Conservation (phyloP, 768 basidiomycete species). For the Cubamyces sp. region DNA sequence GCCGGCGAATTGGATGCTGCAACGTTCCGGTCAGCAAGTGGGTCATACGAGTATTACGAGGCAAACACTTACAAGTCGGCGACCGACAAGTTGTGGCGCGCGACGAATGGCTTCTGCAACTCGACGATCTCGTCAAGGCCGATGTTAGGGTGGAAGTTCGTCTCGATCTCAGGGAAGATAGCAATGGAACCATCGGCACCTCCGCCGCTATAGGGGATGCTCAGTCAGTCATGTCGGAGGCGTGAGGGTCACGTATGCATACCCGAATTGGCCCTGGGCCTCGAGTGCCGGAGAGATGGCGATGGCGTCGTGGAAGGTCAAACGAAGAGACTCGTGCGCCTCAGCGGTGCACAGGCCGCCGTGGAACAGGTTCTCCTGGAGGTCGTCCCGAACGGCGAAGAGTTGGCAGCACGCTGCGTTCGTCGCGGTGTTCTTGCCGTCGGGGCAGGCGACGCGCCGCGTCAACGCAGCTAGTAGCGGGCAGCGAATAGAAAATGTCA, state of each 20-base stretch:
- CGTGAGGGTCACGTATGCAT: neutral
- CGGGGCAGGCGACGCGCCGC: conserved; percentile 33
- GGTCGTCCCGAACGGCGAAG: conserved; percentile 36
- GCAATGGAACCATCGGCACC: conserved; percentile 27
- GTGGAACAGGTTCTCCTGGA: conserved; percentile 35
- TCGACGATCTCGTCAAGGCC: conserved; percentile 26
- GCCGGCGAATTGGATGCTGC: conserved; percentile 4
- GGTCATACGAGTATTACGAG: neutral
- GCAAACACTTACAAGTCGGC: conserved; percentile 21
- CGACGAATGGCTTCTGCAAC: conserved; percentile 20
- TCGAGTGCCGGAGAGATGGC: conserved; percentile 11
- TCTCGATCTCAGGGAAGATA: conserved; percentile 25
- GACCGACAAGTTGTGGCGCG: conserved; percentile 21
- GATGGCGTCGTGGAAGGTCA: conserved; percentile 35
- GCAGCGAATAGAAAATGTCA: neutral
- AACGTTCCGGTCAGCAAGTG: neutral
- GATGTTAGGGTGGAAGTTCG: conserved; percentile 25
- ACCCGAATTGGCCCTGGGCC: conserved; percentile 15
- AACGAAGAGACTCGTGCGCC: conserved; percentile 32
- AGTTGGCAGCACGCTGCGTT: conserved; percentile 37
- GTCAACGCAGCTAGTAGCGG: conserved; percentile 24
- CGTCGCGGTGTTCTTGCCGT: conserved; percentile 33
- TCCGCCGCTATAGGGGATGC: conserved; percentile 19
- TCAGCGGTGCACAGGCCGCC: conserved; percentile 36
- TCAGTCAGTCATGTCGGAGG: neutral